Base-by-base conservation (phyloP, 2,329 filamentous ascomycete species). In the Pestalotiopsis sp. region DNA sequence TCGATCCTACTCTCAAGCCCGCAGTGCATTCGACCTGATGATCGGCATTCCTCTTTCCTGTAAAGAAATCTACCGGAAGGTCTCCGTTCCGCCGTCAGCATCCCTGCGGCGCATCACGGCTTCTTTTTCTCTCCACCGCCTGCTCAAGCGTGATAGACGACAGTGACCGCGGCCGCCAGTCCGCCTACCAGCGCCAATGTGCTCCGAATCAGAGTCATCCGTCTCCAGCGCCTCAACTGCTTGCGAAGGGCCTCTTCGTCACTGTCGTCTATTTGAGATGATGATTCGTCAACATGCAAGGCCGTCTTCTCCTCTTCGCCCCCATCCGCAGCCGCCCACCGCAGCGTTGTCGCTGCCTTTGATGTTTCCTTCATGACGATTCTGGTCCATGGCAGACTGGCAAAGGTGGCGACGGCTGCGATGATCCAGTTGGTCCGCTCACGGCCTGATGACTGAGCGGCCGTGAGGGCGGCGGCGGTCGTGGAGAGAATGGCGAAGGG, bases 151-250 rank as follows among this genome's bases (percentile, higher is more conserved):
- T 23, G 20, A 49, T 13, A 66, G 36, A 66, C 56, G 4, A 66
- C 64, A 41, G 64, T 38, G 1, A 14, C 3, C 11, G 31, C 64
- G 14, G 52, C 64, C 5, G 49, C 36, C 11, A 25, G 36, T 5
- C 66, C 66, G 4, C 60, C 66, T 2, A 45, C 49, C 49, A 68
- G 17, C 12, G 66, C 41, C 11, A 68, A 38, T 20, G 9, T 39
- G 66, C 66, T 65, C 23, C 61, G 25, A 31, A 60, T 7, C 9
- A 64, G n/a, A 14, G 1, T 65, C 31, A 65, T 41, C 20, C 36
- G 41, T 49, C 31, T 68, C 66, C 66, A 68, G 17, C 66, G 60
- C 36, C 14, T 59, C 41, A 64, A 11, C 61, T 57, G 52, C 36
- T n/a, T n/a, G 12, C 25, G 14, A 13, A 66, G 2, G 20, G 3